These are phyloP conservation scores for Phaeotremella skinneri DNA, from an alignment of 768 basidiomycete genomes.

Conservation along the genomic window DNA sequence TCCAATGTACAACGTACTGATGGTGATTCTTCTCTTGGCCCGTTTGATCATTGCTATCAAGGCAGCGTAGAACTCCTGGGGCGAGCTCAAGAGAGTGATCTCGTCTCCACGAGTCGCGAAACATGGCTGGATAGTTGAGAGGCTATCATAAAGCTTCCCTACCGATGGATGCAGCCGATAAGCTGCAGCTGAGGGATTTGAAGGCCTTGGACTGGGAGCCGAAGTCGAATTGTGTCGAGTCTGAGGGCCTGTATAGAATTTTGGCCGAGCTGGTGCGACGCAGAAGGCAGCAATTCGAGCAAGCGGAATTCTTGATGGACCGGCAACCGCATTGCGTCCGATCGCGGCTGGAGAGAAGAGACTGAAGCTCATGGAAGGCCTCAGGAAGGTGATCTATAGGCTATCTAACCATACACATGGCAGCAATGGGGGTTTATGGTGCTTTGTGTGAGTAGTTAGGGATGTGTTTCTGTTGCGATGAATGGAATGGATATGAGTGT, in stretches of 20 bases:
- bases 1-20: slow-evolving; percentile 59
- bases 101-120: slow-evolving; percentile 53
- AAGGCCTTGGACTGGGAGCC: not conserved
- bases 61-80: slow-evolving; percentile 60
- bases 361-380: not conserved
- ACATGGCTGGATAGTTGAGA: slow-evolving; percentile 44
- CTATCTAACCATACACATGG: not conserved
- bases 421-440: not conserved
- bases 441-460: too few relatives aligned
- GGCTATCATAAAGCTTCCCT: slow-evolving; percentile 4
- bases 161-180: not conserved
- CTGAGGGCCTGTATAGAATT: too few relatives aligned
- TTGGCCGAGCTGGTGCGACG: not conserved
- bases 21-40: slow-evolving; percentile 76
- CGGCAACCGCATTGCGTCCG: slow-evolving; percentile 10
- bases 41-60: slow-evolving; percentile 69
- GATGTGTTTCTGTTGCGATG: too few relatives aligned
- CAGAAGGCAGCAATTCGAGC: not conserved
- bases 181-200: not conserved
- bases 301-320: slow-evolving; percentile 16
- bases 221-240: not conserved
- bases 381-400: not conserved
- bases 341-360: not conserved
- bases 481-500: not conserved
- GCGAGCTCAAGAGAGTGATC: slow-evolving; percentile 61